These are phyloP conservation scores for Dendrostoma leiphaemia DNA, from an alignment of 2,329 filamentous ascomycete species.

Conservation along the genomic window DNA sequence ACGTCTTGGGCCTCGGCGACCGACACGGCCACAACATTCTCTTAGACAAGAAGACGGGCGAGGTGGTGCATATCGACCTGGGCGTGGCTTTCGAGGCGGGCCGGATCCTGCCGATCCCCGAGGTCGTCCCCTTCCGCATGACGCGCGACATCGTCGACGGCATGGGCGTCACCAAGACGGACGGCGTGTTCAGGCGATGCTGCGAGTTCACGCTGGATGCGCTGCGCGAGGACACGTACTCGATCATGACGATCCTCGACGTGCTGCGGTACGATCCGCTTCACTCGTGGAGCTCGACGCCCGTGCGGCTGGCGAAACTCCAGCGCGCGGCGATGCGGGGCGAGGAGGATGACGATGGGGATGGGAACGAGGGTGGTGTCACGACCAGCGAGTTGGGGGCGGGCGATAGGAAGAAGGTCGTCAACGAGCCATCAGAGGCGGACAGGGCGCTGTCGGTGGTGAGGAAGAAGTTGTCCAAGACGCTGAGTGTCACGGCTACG, in stretches of 20 bases:
- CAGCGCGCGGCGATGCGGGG: slow-evolving; percentile 57
- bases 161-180: slow-evolving; percentile 92
- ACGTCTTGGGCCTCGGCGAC: slow-evolving; percentile 89
- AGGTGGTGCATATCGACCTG: slow-evolving; percentile 95
- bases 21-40: slow-evolving; percentile 96
- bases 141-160: slow-evolving; percentile 95
- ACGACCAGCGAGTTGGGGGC: slow-evolving; percentile 34
- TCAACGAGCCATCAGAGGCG: slow-evolving; percentile 70
- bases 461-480: slow-evolving; percentile 92
- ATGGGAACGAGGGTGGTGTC: slow-evolving; percentile 29
- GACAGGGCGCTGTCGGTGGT: slow-evolving; percentile 90
- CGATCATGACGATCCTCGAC: slow-evolving; percentile 98
- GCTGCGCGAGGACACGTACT: slow-evolving; percentile 89
- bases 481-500: slow-evolving; percentile 87
- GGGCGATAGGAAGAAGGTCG: slow-evolving; percentile 36
- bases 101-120: slow-evolving; percentile 89
- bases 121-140: slow-evolving; percentile 91
- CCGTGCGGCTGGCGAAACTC: slow-evolving; percentile 61
- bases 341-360: slow-evolving; percentile 37
- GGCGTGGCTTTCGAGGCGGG: slow-evolving; percentile 97
- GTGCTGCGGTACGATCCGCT: slow-evolving; percentile 97
- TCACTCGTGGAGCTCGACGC: slow-evolving; percentile 91
- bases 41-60: slow-evolving; percentile 82
- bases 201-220: slow-evolving; percentile 97
- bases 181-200: slow-evolving; percentile 95